Evolutionary conservation across 108 stramenopile species (phyloP).

Genomic region (Skeletonema marinoi): DNA sequence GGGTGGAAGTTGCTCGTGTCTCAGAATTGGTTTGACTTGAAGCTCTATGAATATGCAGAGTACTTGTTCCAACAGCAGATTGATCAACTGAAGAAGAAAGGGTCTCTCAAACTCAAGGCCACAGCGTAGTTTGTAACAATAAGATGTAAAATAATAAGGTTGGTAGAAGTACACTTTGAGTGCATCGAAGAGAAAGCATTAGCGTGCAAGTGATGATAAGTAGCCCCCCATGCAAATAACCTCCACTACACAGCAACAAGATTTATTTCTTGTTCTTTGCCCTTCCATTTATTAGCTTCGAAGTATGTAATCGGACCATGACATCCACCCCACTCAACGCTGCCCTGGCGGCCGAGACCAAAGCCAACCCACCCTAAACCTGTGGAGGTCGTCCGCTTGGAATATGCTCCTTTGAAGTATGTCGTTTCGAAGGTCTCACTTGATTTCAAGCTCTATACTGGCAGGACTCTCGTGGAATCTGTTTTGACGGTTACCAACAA

Average conservation of each 20-base stretch:
- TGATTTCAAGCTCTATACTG: constrained; percentile 45
- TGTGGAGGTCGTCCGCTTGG: constrained; percentile 27
- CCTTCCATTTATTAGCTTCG: too few relatives aligned
- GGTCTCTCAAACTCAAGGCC: background rate
- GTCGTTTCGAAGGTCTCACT: constrained; percentile 40
- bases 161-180: too few relatives aligned
- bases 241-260: too few relatives aligned
- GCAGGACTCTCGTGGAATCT: constrained; percentile 38
- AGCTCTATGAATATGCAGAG: constrained; percentile 57
- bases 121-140: background rate
- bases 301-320: background rate
- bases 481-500: constrained; percentile 31
- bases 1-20: constrained; percentile 53
- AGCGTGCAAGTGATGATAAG: too few relatives aligned
- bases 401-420: constrained; percentile 42
- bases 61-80: constrained; percentile 48
- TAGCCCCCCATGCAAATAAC: too few relatives aligned
- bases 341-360: constrained; percentile 31
- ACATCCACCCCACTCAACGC: constrained; percentile 14
- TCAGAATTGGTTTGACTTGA: constrained; percentile 58
- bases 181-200: too few relatives aligned
- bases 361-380: constrained; percentile 32
- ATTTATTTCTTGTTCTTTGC: too few relatives aligned
- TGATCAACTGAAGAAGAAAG: constrained; percentile 7
- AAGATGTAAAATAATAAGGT: background rate